These are phyloP conservation scores for Strobilomyces dryophilus DNA, from an alignment of 768 basidiomycete species.

Conservation along the genomic window DNA sequence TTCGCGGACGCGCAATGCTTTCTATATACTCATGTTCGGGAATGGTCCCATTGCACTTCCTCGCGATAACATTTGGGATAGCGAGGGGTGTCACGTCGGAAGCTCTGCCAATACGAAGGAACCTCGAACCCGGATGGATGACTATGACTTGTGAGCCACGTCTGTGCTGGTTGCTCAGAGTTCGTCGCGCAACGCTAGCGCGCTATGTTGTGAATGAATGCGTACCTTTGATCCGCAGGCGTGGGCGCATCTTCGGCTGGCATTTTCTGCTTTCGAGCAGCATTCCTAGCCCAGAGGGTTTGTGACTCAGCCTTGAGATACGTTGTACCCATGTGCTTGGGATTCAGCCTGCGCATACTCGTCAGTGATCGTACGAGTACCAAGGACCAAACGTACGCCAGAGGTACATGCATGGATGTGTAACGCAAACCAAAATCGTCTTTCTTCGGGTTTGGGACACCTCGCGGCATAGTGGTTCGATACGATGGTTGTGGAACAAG, in stretches of 20 bases:
- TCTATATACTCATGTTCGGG: slow-evolving; percentile 43
- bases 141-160: slow-evolving; percentile 78
- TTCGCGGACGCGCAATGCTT: slow-evolving; percentile 54
- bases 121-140: slow-evolving; percentile 76
- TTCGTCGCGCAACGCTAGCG: slow-evolving; percentile 19
- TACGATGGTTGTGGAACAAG: not conserved
- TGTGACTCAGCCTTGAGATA: slow-evolving; percentile 79
- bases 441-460: slow-evolving; percentile 73
- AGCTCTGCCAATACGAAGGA: slow-evolving; percentile 68
- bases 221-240: slow-evolving; percentile 46
- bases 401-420: slow-evolving; percentile 76
- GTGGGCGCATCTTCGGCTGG: slow-evolving; percentile 36
- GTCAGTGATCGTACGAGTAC: slow-evolving; percentile 7
- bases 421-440: slow-evolving; percentile 82
- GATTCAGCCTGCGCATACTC: slow-evolving; percentile 53
- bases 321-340: slow-evolving; percentile 72
- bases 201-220: slow-evolving; percentile 3
- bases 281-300: slow-evolving; percentile 69
- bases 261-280: slow-evolving; percentile 47
- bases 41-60: slow-evolving; percentile 48
- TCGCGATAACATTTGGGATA: slow-evolving; percentile 70
- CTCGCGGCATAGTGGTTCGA: slow-evolving; percentile 62
- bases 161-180: slow-evolving; percentile 38
- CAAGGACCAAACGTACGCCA: slow-evolving; percentile 46
- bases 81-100: slow-evolving; percentile 70